Conservation (phyloP, 768 basidiomycete species). For the Macrolepiota albuminosa region DNA sequence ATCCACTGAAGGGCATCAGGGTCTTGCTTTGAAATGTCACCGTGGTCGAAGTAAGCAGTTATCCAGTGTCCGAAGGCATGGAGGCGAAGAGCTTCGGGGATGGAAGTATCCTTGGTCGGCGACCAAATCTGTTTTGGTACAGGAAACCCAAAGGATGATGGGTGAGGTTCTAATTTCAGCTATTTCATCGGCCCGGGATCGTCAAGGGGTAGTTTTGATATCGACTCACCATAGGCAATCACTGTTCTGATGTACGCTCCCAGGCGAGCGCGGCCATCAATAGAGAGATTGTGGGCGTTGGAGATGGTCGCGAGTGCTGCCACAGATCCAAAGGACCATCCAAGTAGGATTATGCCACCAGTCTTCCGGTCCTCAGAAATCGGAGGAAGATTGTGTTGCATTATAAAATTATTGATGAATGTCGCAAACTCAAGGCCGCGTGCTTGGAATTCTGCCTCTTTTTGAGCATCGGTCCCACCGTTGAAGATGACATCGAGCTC, state of each 20-base stretch:
- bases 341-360: constrained; percentile 26
- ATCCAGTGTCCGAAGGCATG: constrained; percentile 24
- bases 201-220: neutral
- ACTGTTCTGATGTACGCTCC: constrained; percentile 19
- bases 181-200: neutral
- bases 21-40: constrained; percentile 20
- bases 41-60: constrained; percentile 28
- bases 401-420: constrained; percentile 29
- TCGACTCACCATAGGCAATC: constrained; percentile 23
- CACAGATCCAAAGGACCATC: constrained; percentile 30
- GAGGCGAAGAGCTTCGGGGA: constrained; percentile 18
- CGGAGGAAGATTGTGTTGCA: constrained; percentile 21
- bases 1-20: constrained; percentile 19
- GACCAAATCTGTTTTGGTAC: constrained; percentile 18
- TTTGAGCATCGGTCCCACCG: constrained; percentile 17
- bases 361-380: constrained; percentile 16
- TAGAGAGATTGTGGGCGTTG: constrained; percentile 15
- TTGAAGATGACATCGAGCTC: constrained; percentile 19
- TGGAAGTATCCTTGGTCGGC: constrained; percentile 18
- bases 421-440: constrained; percentile 28
- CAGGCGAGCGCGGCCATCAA: constrained; percentile 13
- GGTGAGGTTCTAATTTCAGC: constrained; percentile 19
- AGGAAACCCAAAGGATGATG: constrained; percentile 22
- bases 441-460: constrained; percentile 20
- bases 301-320: constrained; percentile 21